phyloP scores from a whole-genome alignment of 1,284 basidiomycete genomes.

The Tausonia pullulans region DNA sequence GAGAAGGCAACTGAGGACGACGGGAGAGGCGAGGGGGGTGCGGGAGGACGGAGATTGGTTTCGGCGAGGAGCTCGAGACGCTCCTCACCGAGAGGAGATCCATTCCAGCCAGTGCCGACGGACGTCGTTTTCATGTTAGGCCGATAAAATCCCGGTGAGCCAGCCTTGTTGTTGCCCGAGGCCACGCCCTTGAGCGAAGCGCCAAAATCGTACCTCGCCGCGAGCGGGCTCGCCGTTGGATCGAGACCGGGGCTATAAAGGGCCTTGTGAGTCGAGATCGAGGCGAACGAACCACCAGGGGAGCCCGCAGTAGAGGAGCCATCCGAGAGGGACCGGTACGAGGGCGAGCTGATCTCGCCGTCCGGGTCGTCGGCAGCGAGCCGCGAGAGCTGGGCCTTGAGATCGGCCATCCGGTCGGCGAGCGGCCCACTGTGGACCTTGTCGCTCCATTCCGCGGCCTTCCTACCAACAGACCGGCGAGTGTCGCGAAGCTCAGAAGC shows the following conservation, averaged over 20 bases:
- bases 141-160: conserved; percentile 26
- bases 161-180: conserved; percentile 26
- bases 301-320: conserved; percentile 8
- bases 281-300: conserved; percentile 3
- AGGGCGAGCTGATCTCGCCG: conserved; percentile 20
- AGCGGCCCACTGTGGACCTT: conserved; percentile 27
- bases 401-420: conserved; percentile 32
- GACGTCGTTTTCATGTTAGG: conserved; percentile 7
- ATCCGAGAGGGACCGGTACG: background rate
- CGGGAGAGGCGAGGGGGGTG: background rate
- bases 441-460: conserved; percentile 23
- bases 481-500: conserved; percentile 14
- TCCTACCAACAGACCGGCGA: background rate
- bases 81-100: conserved; percentile 17
- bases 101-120: conserved; percentile 12
- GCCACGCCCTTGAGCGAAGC: conserved; percentile 33
- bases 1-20: background rate
- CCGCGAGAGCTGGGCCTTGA: conserved; percentile 39
- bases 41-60: background rate
- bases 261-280: conserved; percentile 3
- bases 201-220: conserved; percentile 42
- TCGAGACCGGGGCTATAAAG: conserved; percentile 19
- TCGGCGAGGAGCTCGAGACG: conserved; percentile 18
- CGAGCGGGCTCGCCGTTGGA: conserved; percentile 25
- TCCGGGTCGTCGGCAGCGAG: conserved; percentile 39